Percentiles rank a stretch among this genome's conserved stretches.
Evolutionary conservation across 306 rosid genomes (phyloP).

Genomic region (Morella rubra): DNA sequence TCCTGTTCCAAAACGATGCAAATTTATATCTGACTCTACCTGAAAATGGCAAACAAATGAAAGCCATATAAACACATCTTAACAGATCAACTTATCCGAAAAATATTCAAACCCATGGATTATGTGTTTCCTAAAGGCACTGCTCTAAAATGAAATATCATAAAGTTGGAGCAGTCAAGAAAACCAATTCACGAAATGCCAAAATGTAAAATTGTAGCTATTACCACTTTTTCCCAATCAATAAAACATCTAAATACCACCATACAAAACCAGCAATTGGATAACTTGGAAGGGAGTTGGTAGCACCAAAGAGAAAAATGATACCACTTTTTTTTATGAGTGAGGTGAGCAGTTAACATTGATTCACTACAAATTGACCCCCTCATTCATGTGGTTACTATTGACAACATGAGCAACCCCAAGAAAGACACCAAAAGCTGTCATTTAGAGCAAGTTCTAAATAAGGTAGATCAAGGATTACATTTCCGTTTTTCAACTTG

Average conservation of each 20-base stretch:
- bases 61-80: slow-evolving; percentile 23
- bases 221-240: no score
- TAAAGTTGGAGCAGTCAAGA: not conserved
- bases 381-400: not conserved
- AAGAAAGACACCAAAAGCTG: not conserved
- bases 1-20: slow-evolving; percentile 99
- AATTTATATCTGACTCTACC: slow-evolving; percentile 96
- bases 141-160: not conserved
- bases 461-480: not conserved
- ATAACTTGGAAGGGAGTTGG: no score
- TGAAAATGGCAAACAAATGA: slow-evolving; percentile 51
- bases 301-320: no score
- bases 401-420: not conserved
- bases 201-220: not conserved
- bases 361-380: no score
- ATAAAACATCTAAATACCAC: no score
- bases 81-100: slow-evolving; percentile 20
- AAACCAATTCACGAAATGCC: not conserved
- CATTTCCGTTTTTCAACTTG: not conserved
- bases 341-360: no score
- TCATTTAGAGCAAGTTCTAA: not conserved
- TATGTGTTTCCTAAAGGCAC: not conserved
- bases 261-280: no score
- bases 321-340: no score
- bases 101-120: not conserved